Base-by-base conservation (phyloP, 2,329 filamentous ascomycete species). In the Aspergillus pseudoglaucus region DNA sequence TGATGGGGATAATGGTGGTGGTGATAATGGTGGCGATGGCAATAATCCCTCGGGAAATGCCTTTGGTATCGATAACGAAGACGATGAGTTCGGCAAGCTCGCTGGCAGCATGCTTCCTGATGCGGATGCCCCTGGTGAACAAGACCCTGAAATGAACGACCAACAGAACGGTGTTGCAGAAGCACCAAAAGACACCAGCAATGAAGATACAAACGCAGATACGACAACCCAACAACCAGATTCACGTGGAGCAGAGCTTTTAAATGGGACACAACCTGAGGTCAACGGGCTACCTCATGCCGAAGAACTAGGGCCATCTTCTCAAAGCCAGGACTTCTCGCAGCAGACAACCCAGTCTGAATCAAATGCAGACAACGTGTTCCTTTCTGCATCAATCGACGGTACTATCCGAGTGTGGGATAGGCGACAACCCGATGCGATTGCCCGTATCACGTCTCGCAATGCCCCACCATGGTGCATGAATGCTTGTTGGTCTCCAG, bases 401-500 rank as follows among this genome's bases (percentile, higher is more conserved):
- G 74, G 74, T 12, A 67, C 70, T 1, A 74, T 76, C 46, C 67
- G 72, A 12, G 57, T 76, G 35, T 76, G 74, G 73, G 74, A 76
- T 54, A 62, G 72, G 46, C 83, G 93, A 17, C 81, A 87, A 53
- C 80, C 80, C 1, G 79, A 85, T 32, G 86, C 91, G 0, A 77
- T 95, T 1, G 90, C 93, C 2, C 82, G 84, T 23, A 91, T 97
- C 48, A 76, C 78, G 1, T 88, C 87, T 15, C 77, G 83, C 9
- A 80, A 82, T 9, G 87, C 89, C 0, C 91, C 93, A 1, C 93
- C 91, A 0, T 98, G 91, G 91, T 97, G 91, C 68, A 96, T 95
- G 83, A 90, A 88, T 56, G 89, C 90, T 1, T 95, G 90, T 72
- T 98, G 93, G 93, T 91, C 87, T 47, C 90, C 90, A 0, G 88